These are phyloP conservation scores for Gillenia trifoliata DNA, from an alignment of 306 rosid genomes.

Conservation along the genomic window DNA sequence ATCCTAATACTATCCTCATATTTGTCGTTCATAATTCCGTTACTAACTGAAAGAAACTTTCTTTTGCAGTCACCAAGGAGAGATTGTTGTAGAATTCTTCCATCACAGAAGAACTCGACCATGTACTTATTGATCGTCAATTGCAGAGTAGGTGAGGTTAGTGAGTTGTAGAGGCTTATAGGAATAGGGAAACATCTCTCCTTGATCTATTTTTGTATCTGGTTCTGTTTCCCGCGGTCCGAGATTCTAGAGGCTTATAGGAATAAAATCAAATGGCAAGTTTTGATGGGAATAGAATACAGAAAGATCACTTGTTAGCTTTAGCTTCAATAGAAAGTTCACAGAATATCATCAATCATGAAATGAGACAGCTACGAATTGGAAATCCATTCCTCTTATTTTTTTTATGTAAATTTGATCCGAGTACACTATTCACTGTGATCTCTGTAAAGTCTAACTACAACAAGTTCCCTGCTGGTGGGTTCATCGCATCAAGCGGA, in stretches of 20 bases:
- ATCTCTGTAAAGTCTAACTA: constrained; percentile 7
- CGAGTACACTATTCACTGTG: constrained; percentile 5
- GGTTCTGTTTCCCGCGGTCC: constrained; percentile 12
- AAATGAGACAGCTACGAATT: constrained; percentile 15
- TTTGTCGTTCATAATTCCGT: neutral
- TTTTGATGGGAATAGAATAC: constrained; percentile 13
- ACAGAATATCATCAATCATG: constrained; percentile 6
- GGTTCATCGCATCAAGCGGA: neutral
- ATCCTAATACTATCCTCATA: neutral
- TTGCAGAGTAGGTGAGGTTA: constrained; percentile 61
- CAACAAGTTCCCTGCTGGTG: neutral
- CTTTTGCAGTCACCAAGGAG: constrained; percentile 84
- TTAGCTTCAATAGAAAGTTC: constrained; percentile 18
- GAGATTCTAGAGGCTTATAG: constrained; percentile 14
- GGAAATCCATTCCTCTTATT: constrained; percentile 1
- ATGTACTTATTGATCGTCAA: constrained; percentile 60
- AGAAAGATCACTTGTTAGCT: constrained; percentile 10
- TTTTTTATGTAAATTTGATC: constrained; percentile 15
- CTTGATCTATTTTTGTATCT: neutral
- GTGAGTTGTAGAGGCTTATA: constrained; percentile 40
- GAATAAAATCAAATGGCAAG: constrained; percentile 14
- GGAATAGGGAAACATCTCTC: constrained; percentile 8
- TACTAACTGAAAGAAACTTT: constrained; percentile 17
- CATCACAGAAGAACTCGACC: constrained; percentile 40
- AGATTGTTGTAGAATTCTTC: constrained; percentile 76